Evolutionary conservation across 2,329 filamentous ascomycete genomes (phyloP).

Genomic region (Curvularia spicifera): DNA sequence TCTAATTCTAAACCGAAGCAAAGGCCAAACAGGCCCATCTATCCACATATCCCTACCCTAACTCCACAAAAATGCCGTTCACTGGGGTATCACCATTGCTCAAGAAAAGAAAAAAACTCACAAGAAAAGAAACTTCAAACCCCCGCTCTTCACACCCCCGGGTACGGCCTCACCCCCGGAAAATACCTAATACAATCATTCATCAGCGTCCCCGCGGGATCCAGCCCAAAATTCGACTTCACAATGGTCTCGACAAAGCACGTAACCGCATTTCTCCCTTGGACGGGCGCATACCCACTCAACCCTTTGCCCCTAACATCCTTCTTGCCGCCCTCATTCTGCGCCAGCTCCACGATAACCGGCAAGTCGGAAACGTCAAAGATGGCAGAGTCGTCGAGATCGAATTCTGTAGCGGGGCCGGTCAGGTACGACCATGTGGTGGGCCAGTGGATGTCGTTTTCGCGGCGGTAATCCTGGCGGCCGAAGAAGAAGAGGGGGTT

Average conservation of each 20-base stretch:
- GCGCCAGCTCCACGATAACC: slow-evolving; percentile 23
- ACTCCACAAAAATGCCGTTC: neutral
- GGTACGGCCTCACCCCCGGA: slow-evolving; percentile 8
- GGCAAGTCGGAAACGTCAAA: slow-evolving; percentile 38
- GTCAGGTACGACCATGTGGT: slow-evolving; percentile 59
- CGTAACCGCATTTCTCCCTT: slow-evolving; percentile 17
- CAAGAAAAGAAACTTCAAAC: neutral
- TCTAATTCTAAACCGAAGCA: neutral
- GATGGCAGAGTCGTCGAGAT: slow-evolving; percentile 25
- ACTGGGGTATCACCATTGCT: too few relatives aligned
- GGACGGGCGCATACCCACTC: slow-evolving; percentile 6
- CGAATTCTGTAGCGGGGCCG: slow-evolving; percentile 31
- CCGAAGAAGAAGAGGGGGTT: slow-evolving; percentile 37
- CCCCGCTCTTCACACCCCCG: neutral
- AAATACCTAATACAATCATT: slow-evolving; percentile 19
- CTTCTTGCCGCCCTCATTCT: slow-evolving; percentile 13
- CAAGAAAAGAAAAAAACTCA: neutral
- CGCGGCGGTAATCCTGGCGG: slow-evolving; percentile 82
- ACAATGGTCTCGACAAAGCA: slow-evolving; percentile 31
- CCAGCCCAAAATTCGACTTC: slow-evolving; percentile 10
- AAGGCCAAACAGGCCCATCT: neutral
- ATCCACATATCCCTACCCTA: neutral
- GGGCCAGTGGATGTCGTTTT: slow-evolving; percentile 89
- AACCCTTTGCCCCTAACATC: slow-evolving; percentile 9
- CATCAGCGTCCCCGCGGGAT: slow-evolving; percentile 1